Evolutionary conservation across 306 rosid genomes (phyloP), one percentile per base, ranked within the genome.

Genomic region (Corylus avellana): DNA sequence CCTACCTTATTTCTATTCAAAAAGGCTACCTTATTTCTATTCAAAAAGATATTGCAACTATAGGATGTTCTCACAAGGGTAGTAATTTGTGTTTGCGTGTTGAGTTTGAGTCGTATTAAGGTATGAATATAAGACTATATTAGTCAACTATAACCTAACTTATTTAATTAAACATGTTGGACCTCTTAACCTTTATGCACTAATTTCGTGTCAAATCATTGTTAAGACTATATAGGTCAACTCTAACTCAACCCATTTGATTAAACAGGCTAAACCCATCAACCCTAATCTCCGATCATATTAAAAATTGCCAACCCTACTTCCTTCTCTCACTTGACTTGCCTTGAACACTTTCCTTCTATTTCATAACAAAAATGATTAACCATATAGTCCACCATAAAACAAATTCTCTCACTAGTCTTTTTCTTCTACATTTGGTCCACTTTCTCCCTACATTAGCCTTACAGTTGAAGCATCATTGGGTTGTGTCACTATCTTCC

Each of bases 1-100:
- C 75, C 59, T 50, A 27, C 75, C 61, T 68, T 42, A 13, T 50
- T 51, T 22, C 58, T 72, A 48, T 47, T 70, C 16, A 20, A 71
- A 47, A 71, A 72, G 44, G 58, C 59, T 50, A 27, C 75, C 61
- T 68, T 42, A 13, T 50, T 51, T 22, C 58, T 72, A 48, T 47
- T 70, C 16, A 20, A 71, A 47, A 71, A 72, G 44, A 44, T 49
- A 27, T 8, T 14, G 46, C 7, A 42, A 17, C 32, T 9, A 42
- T 48, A 44, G 55, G 44, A 13, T 49, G 42, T 5, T 6, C 1
- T 42, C 46, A 1, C 1, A 0, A 5, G 8, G 46, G 8, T 42
- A 7, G 1, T 1, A 42, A 42, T 42, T 42, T 6, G 1, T 0
- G 8, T 5, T 42, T 7, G 46, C 6, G 8, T 42, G 46, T 42